Percentiles rank a stretch among this genome's conserved stretches.
Evolutionary conservation across 192 early-diverging fungal genomes (phyloP).

Genomic region (Backusella psychrophila): DNA sequence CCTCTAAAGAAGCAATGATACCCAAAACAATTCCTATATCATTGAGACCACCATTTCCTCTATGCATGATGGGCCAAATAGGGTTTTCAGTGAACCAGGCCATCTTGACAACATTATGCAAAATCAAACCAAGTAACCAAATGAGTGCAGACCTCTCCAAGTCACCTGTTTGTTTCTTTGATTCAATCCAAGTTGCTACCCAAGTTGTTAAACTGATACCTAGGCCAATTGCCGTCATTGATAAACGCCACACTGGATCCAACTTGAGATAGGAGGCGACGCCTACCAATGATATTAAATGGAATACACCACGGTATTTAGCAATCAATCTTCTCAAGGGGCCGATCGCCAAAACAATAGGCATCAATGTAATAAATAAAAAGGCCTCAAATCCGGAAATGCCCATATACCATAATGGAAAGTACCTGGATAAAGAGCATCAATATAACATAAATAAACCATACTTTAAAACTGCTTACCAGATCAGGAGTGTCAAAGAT

Average conservation of each 20-base stretch:
- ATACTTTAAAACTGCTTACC: constrained; percentile 8
- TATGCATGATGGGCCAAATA: constrained; percentile 82
- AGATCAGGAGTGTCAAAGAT: constrained; percentile 58
- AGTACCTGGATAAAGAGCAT: constrained; percentile 63
- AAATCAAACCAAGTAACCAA: constrained; percentile 66
- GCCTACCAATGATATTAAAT: constrained; percentile 58
- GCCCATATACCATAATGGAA: constrained; percentile 85
- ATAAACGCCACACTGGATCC: constrained; percentile 58
- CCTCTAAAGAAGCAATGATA: constrained; percentile 55
- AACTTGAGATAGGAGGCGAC: constrained; percentile 58
- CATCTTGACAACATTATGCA: constrained; percentile 69
- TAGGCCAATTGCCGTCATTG: constrained; percentile 55
- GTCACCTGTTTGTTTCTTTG: constrained; percentile 46
- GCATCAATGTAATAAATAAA: constrained; percentile 59
- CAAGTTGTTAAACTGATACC: constrained; percentile 57
- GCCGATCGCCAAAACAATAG: constrained; percentile 57
- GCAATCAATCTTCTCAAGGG: constrained; percentile 51
- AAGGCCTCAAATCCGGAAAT: constrained; percentile 78
- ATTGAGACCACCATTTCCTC: constrained; percentile 70
- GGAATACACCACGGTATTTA: constrained; percentile 52
- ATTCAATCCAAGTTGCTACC: constrained; percentile 56
- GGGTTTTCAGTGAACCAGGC: constrained; percentile 80
- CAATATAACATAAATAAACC: background rate
- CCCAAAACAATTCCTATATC: constrained; percentile 60
- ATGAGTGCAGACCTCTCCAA: constrained; percentile 63